phyloP scores from a whole-genome alignment of 768 basidiomycete genomes.

The Phlebiopsis flavidoalba region DNA sequence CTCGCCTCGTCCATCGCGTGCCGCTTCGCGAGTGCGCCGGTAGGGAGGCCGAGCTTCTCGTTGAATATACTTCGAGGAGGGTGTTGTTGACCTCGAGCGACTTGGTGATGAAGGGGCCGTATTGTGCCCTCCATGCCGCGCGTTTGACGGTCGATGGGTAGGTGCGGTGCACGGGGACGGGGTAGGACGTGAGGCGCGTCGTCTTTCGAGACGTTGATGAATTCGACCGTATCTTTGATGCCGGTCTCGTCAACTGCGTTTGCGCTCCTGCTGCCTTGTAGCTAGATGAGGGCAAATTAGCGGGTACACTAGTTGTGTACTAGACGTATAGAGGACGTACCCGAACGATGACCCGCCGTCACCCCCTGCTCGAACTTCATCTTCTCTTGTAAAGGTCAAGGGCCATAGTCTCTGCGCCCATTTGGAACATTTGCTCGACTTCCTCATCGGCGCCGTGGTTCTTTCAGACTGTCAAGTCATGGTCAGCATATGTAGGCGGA shows the following conservation, averaged over 20 bases:
- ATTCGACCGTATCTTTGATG: conserved; percentile 28
- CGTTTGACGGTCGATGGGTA: conserved; percentile 29
- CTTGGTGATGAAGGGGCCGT: conserved; percentile 23
- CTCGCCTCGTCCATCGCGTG: conserved; percentile 24
- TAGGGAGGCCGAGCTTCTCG: conserved; percentile 28
- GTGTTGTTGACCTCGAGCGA: conserved; percentile 27
- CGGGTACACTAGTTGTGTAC: background rate
- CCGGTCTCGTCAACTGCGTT: conserved; percentile 30
- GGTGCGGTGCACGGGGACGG: conserved; percentile 23
- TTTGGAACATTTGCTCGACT: conserved; percentile 35
- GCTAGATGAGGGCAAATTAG: conserved; percentile 3
- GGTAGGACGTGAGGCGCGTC: conserved; percentile 32
- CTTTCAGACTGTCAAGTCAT: conserved; percentile 29
- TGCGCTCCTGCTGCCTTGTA: conserved; percentile 29
- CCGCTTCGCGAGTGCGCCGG: conserved; percentile 22
- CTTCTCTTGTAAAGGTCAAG: conserved; percentile 37
- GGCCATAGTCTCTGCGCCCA: conserved; percentile 37
- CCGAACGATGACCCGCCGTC: conserved; percentile 37
- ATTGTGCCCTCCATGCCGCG: conserved; percentile 24
- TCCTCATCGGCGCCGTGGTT: conserved; percentile 36
- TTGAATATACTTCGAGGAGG: conserved; percentile 26
- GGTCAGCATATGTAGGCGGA: background rate
- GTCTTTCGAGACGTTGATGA: conserved; percentile 32
- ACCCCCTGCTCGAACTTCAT: conserved; percentile 39
- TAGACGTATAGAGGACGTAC: conserved; percentile 12